Evolutionary conservation across 192 early-diverging fungal species (phyloP).

Genomic region (Rhizophagus clarus): DNA sequence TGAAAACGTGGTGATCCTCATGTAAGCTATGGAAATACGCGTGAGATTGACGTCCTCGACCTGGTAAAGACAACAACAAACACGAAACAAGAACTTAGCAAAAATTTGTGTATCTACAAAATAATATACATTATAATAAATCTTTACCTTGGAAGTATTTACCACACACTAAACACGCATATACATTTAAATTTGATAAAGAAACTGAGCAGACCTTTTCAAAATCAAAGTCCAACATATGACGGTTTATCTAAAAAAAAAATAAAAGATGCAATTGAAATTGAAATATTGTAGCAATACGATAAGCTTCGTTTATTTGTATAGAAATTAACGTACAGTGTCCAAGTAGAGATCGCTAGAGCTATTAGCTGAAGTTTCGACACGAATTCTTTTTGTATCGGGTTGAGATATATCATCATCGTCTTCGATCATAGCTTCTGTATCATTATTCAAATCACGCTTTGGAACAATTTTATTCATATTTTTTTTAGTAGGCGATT

Average conservation of each 20-base stretch:
- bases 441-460: not conserved
- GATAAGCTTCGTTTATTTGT: not conserved
- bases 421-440: not conserved
- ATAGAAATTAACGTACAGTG: not conserved
- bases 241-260: conserved; percentile 63
- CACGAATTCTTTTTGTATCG: not conserved
- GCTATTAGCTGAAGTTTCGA: not conserved
- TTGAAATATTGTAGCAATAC: not conserved
- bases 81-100: not conserved
- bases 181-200: conserved; percentile 90
- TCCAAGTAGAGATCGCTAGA: not conserved
- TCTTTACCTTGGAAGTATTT: conserved; percentile 87
- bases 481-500: not conserved
- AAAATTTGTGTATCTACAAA: not conserved
- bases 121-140: not conserved
- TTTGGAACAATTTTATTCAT: not conserved
- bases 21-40: conserved; percentile 97
- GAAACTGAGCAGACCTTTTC: conserved; percentile 97
- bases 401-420: not conserved
- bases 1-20: conserved; percentile 94
- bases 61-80: conserved; percentile 38
- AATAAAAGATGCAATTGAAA: not conserved
- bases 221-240: conserved; percentile 96
- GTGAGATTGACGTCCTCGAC: conserved; percentile 86
- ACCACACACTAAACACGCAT: conserved; percentile 95